Evolutionary conservation across 1,284 basidiomycete species (phyloP), one percentile per base, ranked within the genome.

Genomic region (Phellinidium pouzarii): DNA sequence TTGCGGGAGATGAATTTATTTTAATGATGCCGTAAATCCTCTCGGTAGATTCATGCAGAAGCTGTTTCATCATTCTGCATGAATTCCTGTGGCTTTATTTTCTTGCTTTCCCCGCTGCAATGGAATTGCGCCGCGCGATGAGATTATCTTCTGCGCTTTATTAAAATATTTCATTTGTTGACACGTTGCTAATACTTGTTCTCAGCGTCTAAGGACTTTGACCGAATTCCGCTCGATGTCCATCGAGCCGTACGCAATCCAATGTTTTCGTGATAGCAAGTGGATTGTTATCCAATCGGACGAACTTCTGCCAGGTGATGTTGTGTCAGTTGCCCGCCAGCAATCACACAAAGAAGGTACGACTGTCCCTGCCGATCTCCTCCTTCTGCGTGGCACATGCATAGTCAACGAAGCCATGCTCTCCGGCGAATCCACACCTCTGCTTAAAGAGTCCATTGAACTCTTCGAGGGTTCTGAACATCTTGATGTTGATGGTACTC

Each of bases 331-430:
- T 82, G 86, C 82, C 43, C 87, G 89, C 54, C 82, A 86, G 29
- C 53, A 84, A 87, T 61, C 75, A 78, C 5, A 55, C 29, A 52
- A 53, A 11, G 52, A 49, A 45, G 93, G 94, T 66, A 93, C 91
- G 0, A 86, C 84, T 37, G 82, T 95, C 27, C 92, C 94, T 1
- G 94, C 91, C 14, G 94, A 97, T 65, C 80, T 96, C 41, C 78
- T 97, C 4, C 78, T 97, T 12, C 70, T 96, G 12, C 82, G 85
- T 50, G 94, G 94, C 4, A 90, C 91, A 1, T 88, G 85, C 60
- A 97, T 97, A 61, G 93, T 96, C 58, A 97, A 96, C 67, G 94
- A 97, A 67, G 94, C 94, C 14, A 97, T 97, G 94, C 74, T 97
- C 4, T 95, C 92, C 1, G 94, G 94, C 52, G 94, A 97, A 71